phyloP scores from a whole-genome alignment of 108 stramenopile species.

The Skeletonema grethae region DNA sequence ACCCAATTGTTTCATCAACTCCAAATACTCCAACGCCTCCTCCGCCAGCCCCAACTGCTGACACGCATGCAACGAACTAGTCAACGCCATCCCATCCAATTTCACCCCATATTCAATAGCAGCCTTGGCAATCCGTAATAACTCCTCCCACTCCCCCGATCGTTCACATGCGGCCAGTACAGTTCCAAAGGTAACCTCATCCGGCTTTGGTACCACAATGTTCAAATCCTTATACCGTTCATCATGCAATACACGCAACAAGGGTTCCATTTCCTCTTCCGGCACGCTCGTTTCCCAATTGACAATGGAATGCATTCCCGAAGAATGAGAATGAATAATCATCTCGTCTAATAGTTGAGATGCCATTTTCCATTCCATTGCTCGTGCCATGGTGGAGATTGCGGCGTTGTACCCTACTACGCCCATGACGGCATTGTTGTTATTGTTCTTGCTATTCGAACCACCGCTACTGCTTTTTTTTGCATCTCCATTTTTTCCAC shows the following conservation, averaged over 20 bases:
- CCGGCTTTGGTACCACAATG: conserved; percentile 60
- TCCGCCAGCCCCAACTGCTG: conserved; percentile 71
- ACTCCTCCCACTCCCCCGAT: conserved; percentile 64
- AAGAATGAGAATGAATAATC: conserved; percentile 42
- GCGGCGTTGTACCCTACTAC: conserved; percentile 87
- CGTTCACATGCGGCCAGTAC: conserved; percentile 79
- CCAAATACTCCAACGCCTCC: conserved; percentile 67
- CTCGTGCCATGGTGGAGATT: conserved; percentile 73
- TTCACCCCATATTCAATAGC: conserved; percentile 51
- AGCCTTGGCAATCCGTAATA: conserved; percentile 55
- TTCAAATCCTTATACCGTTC: background rate
- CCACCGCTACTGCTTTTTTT: background rate
- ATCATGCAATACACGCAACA: background rate
- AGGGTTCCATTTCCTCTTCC: background rate
- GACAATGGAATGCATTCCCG: conserved; percentile 14
- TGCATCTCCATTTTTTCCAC: background rate
- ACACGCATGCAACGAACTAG: conserved; percentile 74
- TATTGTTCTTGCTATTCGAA: conserved; percentile 4
- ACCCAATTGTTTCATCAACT: conserved; percentile 61
- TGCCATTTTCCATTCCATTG: conserved; percentile 69
- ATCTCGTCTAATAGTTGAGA: conserved; percentile 63
- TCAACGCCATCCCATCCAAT: conserved; percentile 71
- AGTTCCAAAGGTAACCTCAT: conserved; percentile 81
- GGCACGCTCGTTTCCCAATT: background rate
- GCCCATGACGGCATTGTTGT: conserved; percentile 43